Conservation (phyloP, 2,329 filamentous ascomycete genomes). For the Gaeumannomyces sp. region DNA sequence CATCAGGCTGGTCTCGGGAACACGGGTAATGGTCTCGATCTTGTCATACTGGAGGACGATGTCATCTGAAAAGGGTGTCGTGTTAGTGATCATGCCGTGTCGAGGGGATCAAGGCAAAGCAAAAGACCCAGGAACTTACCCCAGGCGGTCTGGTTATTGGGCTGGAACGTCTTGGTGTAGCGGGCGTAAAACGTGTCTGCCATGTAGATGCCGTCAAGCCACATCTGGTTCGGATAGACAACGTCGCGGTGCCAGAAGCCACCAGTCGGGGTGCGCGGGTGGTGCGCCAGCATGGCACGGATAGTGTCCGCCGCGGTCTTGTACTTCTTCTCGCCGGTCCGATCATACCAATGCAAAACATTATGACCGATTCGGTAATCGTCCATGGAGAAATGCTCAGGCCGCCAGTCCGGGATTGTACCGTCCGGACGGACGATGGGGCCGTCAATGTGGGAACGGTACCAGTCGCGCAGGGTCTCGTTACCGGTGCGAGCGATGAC, state of each 20-base stretch:
- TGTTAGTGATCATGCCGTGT: not conserved
- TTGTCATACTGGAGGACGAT: conserved; percentile 22
- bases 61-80: conserved; percentile 14
- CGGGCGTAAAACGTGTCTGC: conserved; percentile 37
- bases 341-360: conserved; percentile 7
- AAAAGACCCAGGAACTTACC: not conserved
- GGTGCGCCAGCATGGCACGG: conserved; percentile 38
- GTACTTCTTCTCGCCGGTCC: conserved; percentile 40
- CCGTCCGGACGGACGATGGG: conserved; percentile 3
- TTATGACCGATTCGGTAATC: conserved; percentile 9
- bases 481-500: conserved; percentile 7
- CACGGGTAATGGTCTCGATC: conserved; percentile 13
- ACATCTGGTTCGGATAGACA: conserved; percentile 48
- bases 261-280: conserved; percentile 42
- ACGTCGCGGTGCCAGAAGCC: conserved; percentile 49
- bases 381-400: conserved; percentile 6
- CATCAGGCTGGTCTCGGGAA: conserved; percentile 25
- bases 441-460: conserved; percentile 6
- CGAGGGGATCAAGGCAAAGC: not conserved
- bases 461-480: conserved; percentile 6
- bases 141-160: conserved; percentile 33
- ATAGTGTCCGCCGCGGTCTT: conserved; percentile 40
- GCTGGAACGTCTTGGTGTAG: conserved; percentile 33
- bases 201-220: conserved; percentile 52
- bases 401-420: conserved; percentile 6